Evolutionary conservation across 2,329 filamentous ascomycete species (phyloP), one percentile per base, ranked within the genome.

Genomic region (Alternaria sp.): DNA sequence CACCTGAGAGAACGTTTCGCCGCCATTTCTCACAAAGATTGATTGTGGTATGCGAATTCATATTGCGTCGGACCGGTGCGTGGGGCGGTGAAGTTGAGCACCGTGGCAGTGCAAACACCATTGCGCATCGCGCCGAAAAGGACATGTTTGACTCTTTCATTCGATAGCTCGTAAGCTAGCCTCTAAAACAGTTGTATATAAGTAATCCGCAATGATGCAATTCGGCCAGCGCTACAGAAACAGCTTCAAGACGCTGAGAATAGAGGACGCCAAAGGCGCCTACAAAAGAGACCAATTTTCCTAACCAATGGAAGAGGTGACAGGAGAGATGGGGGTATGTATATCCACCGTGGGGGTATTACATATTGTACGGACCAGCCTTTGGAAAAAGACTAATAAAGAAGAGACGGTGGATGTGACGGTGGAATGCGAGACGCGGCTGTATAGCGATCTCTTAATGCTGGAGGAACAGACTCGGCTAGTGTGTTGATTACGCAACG

Each of bases 341-440:
- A 61, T 57, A 59, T 64, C 67, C 62, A 67, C 60, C 65, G 43
- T 63, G 60, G 25, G 62, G 62, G 60, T 65, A 67, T 69, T 68
- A 68, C 61, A 68, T 58, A 58, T 45, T 63, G 57, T 68, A 63
- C 46, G 60, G 60, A 53, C 65, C 65, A 61, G 65, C 65, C 65
- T 68, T 58, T 61, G 46, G 10, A 10, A 33, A 47, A 63, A 67
- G 51, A 61, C 53, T 51, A 58, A 56, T 50, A 53, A 51, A 58
- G 58, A 60, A 62, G 18, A 56, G 57, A 63, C 33, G 61, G 57
- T 63, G 57, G 61, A 56, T 53, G 54, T 53, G 44, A 26, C 37
- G 28, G 37, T 55, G 30, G 14, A 41, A 41, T 58, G 15, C 30
- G 41, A 44, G 26, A 43, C 46, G 51, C 53, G 12, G 30, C 26